phyloP scores from a whole-genome alignment of 257 asterid species.

The Primulina eburnea region DNA sequence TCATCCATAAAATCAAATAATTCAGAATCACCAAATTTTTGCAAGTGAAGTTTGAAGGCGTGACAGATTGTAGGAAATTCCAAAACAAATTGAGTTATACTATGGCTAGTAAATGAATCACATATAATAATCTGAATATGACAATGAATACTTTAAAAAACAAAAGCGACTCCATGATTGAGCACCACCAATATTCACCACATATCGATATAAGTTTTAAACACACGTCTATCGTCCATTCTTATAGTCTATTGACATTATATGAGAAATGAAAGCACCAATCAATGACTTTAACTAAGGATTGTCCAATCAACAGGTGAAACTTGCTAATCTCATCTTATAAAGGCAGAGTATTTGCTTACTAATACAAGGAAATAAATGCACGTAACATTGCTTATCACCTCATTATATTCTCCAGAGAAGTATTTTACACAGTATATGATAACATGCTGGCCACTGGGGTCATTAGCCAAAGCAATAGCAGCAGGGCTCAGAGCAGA shows the following conservation, averaged over 20 bases:
- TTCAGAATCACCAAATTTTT: neutral
- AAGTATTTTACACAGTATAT: conserved; percentile 44
- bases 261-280: neutral
- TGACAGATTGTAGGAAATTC: neutral
- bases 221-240: neutral
- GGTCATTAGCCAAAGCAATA: conserved; percentile 51
- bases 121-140: neutral
- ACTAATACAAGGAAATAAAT: neutral
- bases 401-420: conserved; percentile 61
- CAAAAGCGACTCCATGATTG: neutral
- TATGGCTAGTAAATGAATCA: neutral
- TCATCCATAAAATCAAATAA: neutral
- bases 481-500: conserved; percentile 43
- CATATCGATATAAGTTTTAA: neutral
- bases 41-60: neutral
- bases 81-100: neutral
- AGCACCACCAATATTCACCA: neutral
- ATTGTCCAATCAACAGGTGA: neutral
- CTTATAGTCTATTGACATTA: neutral
- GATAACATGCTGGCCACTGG: conserved; percentile 66
- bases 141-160: neutral
- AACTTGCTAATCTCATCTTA: neutral
- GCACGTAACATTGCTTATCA: conserved; percentile 23
- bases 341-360: neutral
- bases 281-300: neutral